These are phyloP conservation scores for Agapanthus africanus DNA, from an alignment of 106 monocot genomes.

Conservation along the genomic window DNA sequence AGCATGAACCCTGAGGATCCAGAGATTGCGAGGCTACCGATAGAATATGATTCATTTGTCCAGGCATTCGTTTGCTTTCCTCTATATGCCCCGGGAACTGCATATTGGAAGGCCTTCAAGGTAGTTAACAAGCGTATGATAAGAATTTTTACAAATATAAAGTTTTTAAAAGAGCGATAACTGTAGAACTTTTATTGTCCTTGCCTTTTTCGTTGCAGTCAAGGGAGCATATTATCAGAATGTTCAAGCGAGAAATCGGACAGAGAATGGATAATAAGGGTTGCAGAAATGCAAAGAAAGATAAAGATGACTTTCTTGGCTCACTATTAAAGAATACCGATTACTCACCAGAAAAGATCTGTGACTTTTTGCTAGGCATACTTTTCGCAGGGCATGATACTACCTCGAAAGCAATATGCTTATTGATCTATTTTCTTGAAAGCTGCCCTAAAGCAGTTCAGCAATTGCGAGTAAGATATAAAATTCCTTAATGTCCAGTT, in stretches of 20 bases:
- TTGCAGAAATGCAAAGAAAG: neutral
- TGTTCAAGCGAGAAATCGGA: neutral
- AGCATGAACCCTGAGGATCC: slow-evolving; percentile 11
- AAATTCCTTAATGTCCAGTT: too few relatives aligned
- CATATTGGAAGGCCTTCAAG: slow-evolving; percentile 15
- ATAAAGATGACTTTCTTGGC: slow-evolving; percentile 15
- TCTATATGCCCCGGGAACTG: slow-evolving; percentile 15
- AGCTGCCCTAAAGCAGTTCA: slow-evolving; percentile 14
- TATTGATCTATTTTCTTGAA: slow-evolving; percentile 21
- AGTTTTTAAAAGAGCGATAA: neutral
- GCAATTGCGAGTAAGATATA: slow-evolving; percentile 11
- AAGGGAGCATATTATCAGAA: neutral
- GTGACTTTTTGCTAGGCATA: neutral
- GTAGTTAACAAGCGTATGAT: neutral
- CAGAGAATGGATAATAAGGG: neutral
- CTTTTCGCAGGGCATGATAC: slow-evolving; percentile 25
- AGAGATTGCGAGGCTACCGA: slow-evolving; percentile 1
- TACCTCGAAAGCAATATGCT: slow-evolving; percentile 9
- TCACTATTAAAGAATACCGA: slow-evolving; percentile 7
- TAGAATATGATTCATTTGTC: slow-evolving; percentile 9
- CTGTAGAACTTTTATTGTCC: neutral
- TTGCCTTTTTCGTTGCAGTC: neutral
- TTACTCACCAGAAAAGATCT: slow-evolving; percentile 12
- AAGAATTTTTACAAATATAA: too few relatives aligned
- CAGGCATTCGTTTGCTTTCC: slow-evolving; percentile 5